phyloP scores from a whole-genome alignment of 495 filamentous ascomycete genomes.

The Neurospora hispaniola region DNA sequence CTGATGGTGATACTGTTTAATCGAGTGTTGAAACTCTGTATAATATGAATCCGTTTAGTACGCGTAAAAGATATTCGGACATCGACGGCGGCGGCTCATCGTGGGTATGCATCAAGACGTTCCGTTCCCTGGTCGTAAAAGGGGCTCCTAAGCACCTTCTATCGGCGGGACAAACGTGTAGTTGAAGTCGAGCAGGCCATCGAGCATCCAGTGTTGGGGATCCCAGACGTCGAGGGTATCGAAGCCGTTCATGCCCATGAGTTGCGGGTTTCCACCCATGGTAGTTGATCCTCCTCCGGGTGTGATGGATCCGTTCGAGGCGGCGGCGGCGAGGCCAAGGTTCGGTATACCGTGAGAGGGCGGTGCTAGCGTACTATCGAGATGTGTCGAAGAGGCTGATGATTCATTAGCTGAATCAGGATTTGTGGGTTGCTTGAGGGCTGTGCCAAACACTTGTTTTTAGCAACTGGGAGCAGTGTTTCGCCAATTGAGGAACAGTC shows the following conservation, averaged over 20 bases:
- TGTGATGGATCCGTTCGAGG: conserved; percentile 37
- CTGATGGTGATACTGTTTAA: neutral
- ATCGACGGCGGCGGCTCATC: neutral
- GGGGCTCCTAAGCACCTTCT: conserved; percentile 31
- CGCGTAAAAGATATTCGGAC: neutral
- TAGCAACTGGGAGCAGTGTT: conserved; percentile 19
- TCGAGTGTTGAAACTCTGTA: neutral
- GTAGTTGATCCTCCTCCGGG: conserved; percentile 33
- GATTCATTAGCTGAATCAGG: conserved; percentile 69
- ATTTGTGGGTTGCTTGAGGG: conserved; percentile 78
- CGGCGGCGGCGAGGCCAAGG: conserved; percentile 17
- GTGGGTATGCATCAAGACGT: neutral
- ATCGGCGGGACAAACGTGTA: conserved; percentile 44
- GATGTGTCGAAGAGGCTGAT: conserved; percentile 53
- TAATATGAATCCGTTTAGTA: neutral
- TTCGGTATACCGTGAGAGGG: conserved; percentile 25
- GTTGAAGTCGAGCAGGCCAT: conserved; percentile 72
- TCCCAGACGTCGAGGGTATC: conserved; percentile 79
- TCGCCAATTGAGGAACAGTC: neutral
- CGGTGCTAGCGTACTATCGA: conserved; percentile 42
- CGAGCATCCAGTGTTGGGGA: conserved; percentile 82
- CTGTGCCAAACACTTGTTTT: conserved; percentile 33
- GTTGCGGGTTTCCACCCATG: conserved; percentile 26
- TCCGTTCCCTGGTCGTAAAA: neutral
- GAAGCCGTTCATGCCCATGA: conserved; percentile 39